phyloP scores from a whole-genome alignment of 257 asterid genomes.

The Verbena officinalis region DNA sequence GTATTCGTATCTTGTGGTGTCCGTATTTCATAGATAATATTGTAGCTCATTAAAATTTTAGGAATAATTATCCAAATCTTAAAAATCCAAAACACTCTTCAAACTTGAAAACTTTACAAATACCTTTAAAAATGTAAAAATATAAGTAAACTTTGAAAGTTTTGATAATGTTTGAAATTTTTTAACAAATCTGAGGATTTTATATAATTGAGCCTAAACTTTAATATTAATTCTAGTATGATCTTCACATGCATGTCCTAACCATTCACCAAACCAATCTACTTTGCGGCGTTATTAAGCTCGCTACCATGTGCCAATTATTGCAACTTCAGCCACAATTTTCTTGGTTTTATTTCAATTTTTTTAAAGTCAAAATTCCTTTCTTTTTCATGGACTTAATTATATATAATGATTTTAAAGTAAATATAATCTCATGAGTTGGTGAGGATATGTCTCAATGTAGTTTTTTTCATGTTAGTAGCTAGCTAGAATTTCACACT shows the following conservation, averaged over 20 bases:
- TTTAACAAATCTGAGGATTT: too few relatives aligned
- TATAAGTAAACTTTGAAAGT: too few relatives aligned
- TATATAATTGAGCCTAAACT: not conserved
- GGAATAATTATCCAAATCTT: too few relatives aligned
- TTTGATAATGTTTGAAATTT: too few relatives aligned
- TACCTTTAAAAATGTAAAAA: too few relatives aligned
- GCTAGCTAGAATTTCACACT: not conserved
- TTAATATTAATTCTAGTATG: not conserved
- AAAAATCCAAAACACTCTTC: too few relatives aligned
- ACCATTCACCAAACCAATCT: slow-evolving; percentile 42
- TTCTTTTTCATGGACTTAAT: not conserved
- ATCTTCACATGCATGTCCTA: slow-evolving; percentile 44
- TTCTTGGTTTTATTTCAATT: not conserved
- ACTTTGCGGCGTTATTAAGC: slow-evolving; percentile 46
- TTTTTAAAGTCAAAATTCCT: not conserved
- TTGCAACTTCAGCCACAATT: slow-evolving; percentile 22
- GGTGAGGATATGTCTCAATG: too few relatives aligned
- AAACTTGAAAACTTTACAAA: too few relatives aligned
- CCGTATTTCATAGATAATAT: too few relatives aligned
- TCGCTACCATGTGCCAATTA: slow-evolving; percentile 34
- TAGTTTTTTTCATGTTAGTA: not conserved
- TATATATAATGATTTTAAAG: not conserved
- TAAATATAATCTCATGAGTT: not conserved
- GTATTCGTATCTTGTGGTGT: too few relatives aligned
- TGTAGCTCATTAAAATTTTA: too few relatives aligned